These are phyloP conservation scores for Galerina marginata DNA, from an alignment of 768 basidiomycete genomes.

Conservation along the genomic window DNA sequence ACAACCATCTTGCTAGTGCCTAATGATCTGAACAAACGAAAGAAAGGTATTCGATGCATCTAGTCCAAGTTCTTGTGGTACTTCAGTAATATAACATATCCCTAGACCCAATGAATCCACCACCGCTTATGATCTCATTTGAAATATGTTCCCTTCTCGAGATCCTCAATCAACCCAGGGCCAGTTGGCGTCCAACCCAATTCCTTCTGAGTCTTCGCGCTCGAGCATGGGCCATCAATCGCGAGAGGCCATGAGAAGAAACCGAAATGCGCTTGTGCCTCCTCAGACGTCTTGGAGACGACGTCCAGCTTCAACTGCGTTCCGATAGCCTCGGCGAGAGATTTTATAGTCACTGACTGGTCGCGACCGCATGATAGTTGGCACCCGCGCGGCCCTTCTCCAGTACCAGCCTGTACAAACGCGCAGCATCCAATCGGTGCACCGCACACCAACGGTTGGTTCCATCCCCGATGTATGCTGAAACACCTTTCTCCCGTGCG, in stretches of 20 bases:
- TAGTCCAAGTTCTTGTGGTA: too few relatives aligned
- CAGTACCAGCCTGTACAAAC: conserved; percentile 2
- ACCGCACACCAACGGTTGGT: background rate
- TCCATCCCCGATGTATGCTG: conserved; percentile 6
- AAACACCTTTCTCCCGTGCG: conserved; percentile 5
- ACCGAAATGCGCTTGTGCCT: conserved; percentile 2
- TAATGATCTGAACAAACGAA: too few relatives aligned
- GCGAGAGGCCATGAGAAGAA: background rate
- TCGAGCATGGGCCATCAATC: background rate
- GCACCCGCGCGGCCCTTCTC: conserved; percentile 3
- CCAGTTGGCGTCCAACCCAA: background rate
- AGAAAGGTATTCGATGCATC: too few relatives aligned
- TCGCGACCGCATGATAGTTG: conserved; percentile 5
- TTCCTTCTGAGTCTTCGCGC: conserved; percentile 4
- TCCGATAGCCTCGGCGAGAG: conserved; percentile 1
- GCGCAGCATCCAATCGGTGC: conserved; percentile 5
- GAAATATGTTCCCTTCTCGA: background rate
- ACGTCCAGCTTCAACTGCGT: background rate
- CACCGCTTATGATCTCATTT: too few relatives aligned
- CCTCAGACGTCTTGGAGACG: conserved; percentile 2
- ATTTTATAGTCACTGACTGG: background rate
- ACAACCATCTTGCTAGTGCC: too few relatives aligned
- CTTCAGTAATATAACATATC: too few relatives aligned
- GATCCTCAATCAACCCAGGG: background rate
- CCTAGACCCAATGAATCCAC: too few relatives aligned